Evolutionary conservation across 352 stramenopile species (phyloP).

Genomic region (Phytophthora syringae): DNA sequence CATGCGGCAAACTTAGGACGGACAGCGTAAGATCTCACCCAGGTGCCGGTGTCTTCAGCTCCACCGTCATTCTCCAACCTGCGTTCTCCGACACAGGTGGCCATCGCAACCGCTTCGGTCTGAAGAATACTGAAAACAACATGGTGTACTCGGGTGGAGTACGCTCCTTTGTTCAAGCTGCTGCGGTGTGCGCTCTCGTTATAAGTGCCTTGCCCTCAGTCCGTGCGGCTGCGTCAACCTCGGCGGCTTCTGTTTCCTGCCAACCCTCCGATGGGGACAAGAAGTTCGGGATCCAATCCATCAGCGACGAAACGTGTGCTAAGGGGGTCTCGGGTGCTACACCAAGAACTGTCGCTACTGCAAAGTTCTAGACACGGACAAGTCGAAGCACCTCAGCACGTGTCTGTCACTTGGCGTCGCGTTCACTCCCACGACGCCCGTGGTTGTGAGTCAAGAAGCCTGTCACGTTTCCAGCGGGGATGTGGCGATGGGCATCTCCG

Average conservation of each 20-base stretch:
- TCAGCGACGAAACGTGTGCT: constrained; percentile 35
- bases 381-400: constrained; percentile 37
- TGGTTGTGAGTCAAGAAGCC: constrained; percentile 1
- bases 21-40: not conserved
- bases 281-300: constrained; percentile 33
- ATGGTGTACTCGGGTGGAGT: constrained; percentile 29
- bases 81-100: constrained; percentile 11
- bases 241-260: not conserved
- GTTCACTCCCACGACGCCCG: constrained; percentile 18
- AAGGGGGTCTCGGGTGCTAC: constrained; percentile 49
- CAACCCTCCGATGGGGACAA: constrained; percentile 38
- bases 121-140: not conserved
- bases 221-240: not conserved
- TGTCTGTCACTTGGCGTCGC: constrained; percentile 29
- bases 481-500: constrained; percentile 31
- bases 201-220: constrained; percentile 10
- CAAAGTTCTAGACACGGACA: constrained; percentile 38
- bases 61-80: constrained; percentile 34
- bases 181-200: constrained; percentile 13
- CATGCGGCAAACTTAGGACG: not conserved
- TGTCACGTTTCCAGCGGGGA: constrained; percentile 30
- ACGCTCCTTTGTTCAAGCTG: constrained; percentile 17
- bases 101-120: not conserved
- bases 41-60: no score
- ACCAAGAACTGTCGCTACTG: constrained; percentile 45